phyloP scores from a whole-genome alignment of 2,329 filamentous ascomycete genomes.

The Chlorencoelia australis region DNA sequence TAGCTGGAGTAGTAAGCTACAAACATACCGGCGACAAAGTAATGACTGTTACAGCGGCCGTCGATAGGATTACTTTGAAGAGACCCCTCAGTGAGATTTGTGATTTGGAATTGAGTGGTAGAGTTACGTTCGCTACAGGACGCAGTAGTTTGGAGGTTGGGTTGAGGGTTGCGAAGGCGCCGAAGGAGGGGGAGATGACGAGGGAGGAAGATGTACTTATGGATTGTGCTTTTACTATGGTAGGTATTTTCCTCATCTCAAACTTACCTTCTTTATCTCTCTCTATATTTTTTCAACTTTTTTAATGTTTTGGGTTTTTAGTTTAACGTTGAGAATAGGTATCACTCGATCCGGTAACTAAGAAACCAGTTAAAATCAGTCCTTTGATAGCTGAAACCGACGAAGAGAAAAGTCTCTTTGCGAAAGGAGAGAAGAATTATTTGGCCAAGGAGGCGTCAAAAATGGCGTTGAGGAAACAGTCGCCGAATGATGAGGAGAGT shows the following conservation, averaged over 20 bases:
- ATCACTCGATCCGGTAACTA: slow-evolving; percentile 57
- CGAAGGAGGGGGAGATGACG: slow-evolving; percentile 38
- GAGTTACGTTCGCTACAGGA: slow-evolving; percentile 50
- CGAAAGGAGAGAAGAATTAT: slow-evolving; percentile 54
- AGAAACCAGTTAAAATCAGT: slow-evolving; percentile 52
- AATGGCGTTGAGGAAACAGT: slow-evolving; percentile 50
- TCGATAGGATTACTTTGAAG: slow-evolving; percentile 38
- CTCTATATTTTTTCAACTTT: neutral
- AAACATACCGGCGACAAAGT: slow-evolving; percentile 55
- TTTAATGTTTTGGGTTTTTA: neutral
- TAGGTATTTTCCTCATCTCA: slow-evolving; percentile 27
- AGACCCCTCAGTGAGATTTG: slow-evolving; percentile 58
- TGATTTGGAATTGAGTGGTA: slow-evolving; percentile 52
- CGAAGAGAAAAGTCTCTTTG: slow-evolving; percentile 52
- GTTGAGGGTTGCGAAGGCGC: slow-evolving; percentile 56
- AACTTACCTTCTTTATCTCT: neutral
- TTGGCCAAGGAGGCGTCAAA: slow-evolving; percentile 52
- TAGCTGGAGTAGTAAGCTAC: slow-evolving; percentile 61
- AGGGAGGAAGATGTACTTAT: slow-evolving; percentile 54
- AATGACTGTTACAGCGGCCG: slow-evolving; percentile 32
- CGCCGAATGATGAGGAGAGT: slow-evolving; percentile 59
- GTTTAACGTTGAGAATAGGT: slow-evolving; percentile 14
- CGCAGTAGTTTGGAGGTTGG: slow-evolving; percentile 61
- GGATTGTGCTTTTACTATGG: slow-evolving; percentile 68
- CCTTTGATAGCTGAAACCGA: slow-evolving; percentile 49